phyloP scores from a whole-genome alignment of 305 asterid species.

The Fraxinus paxiana region DNA sequence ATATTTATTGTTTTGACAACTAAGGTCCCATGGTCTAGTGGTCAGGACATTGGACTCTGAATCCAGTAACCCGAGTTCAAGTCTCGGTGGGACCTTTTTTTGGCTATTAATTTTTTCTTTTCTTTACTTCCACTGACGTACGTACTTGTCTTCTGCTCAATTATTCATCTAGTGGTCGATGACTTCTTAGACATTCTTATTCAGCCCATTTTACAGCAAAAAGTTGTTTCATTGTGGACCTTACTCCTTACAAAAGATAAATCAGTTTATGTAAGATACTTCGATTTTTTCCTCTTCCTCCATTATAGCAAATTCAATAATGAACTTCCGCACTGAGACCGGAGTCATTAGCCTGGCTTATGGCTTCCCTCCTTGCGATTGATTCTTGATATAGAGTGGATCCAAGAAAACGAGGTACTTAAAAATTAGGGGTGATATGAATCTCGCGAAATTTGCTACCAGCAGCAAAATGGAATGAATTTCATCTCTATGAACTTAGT shows the following conservation, averaged over 20 bases:
- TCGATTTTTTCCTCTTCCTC: not conserved
- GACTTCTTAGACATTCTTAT: not conserved
- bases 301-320: not conserved
- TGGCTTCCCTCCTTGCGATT: not conserved
- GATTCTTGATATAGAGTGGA: not conserved
- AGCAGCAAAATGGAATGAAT: not conserved
- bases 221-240: not conserved
- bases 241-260: not conserved
- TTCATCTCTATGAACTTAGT: not conserved
- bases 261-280: not conserved
- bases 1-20: not conserved
- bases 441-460: not conserved
- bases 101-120: not conserved
- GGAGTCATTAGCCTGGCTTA: not conserved
- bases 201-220: not conserved
- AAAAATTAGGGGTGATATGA: not conserved
- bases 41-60: slow-evolving; percentile 59
- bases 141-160: not conserved
- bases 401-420: not conserved
- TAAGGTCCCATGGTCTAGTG: slow-evolving; percentile 53
- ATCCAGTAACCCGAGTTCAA: slow-evolving; percentile 62
- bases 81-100: slow-evolving; percentile 37
- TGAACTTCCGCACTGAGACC: not conserved
- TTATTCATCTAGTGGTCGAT: not conserved
- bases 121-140: not conserved